These are phyloP conservation scores for Xylariomycetidae sp. DNA, from an alignment of 2,329 filamentous ascomycete genomes.

Conservation along the genomic window DNA sequence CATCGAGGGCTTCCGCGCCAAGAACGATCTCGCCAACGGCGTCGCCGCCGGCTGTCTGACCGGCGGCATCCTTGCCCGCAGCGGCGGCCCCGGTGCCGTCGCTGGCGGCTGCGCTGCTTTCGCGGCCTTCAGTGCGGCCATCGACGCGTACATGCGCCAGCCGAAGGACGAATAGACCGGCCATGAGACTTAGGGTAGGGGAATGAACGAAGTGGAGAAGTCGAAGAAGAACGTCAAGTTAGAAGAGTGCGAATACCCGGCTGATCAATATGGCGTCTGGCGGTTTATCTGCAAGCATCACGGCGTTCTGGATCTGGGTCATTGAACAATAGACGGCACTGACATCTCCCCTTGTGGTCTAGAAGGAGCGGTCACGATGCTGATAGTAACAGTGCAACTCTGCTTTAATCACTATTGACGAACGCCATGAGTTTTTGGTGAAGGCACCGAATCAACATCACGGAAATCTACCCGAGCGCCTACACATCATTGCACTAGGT, in stretches of 20 bases:
- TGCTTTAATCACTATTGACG: too few relatives aligned
- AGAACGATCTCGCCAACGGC: constrained; percentile 89
- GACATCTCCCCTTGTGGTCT: constrained; percentile 20
- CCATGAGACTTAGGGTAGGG: not conserved
- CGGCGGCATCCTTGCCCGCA: constrained; percentile 78
- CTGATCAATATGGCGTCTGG: constrained; percentile 12
- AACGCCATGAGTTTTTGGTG: too few relatives aligned
- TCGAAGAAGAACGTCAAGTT: constrained; percentile 5
- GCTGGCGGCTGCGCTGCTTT: constrained; percentile 87
- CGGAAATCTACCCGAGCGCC: too few relatives aligned
- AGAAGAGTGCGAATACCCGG: not conserved
- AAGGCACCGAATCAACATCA: too few relatives aligned
- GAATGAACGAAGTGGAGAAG: not conserved
- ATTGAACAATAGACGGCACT: constrained; percentile 5
- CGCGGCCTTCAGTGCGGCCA: constrained; percentile 85
- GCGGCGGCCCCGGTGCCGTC: constrained; percentile 83
- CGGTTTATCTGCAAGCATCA: constrained; percentile 16
- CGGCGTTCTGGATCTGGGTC: constrained; percentile 9
- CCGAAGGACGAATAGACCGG: constrained; percentile 51
- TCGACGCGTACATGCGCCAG: constrained; percentile 86
- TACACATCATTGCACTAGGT: too few relatives aligned
- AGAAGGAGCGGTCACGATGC: not conserved
- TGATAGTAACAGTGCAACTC: too few relatives aligned
- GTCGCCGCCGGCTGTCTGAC: constrained; percentile 85
- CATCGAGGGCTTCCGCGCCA: constrained; percentile 85